Conservation (phyloP, 2,329 filamentous ascomycete species). For the Knufia petricola region DNA sequence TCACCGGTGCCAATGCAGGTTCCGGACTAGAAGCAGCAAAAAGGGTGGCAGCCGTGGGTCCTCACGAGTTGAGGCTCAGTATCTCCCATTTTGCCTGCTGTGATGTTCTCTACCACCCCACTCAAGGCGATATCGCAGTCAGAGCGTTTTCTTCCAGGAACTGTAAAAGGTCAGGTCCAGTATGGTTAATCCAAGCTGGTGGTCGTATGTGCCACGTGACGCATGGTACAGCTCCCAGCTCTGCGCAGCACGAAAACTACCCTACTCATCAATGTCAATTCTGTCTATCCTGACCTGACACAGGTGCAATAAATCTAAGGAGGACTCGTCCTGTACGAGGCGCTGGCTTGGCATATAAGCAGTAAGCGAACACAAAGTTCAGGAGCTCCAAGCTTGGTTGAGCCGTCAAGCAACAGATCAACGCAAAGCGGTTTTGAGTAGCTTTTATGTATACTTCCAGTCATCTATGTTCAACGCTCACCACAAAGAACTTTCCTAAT, state of each 20-base stretch:
- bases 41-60: conserved; percentile 37
- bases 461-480: background rate
- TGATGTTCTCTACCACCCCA: conserved; percentile 20
- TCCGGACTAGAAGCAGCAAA: conserved; percentile 42
- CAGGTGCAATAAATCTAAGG: conserved; percentile 31
- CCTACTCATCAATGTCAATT: conserved; percentile 35
- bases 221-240: conserved; percentile 26
- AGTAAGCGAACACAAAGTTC: no score
- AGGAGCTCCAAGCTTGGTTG: no score
- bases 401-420: no score
- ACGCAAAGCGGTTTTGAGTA: no score
- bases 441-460: background rate
- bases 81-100: no score
- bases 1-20: conserved; percentile 44
- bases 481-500: background rate
- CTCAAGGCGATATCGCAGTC: conserved; percentile 29
- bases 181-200: conserved; percentile 37
- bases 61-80: conserved; percentile 35
- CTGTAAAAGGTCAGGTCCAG: conserved; percentile 24
- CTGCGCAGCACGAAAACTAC: conserved; percentile 20
- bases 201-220: conserved; percentile 34
- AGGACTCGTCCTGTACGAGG: no score
- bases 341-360: no score
- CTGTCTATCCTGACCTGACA: conserved; percentile 38
- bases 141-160: conserved; percentile 21